Evolutionary conservation across 768 basidiomycete genomes (phyloP).

Genomic region (Gyrodon lividus): DNA sequence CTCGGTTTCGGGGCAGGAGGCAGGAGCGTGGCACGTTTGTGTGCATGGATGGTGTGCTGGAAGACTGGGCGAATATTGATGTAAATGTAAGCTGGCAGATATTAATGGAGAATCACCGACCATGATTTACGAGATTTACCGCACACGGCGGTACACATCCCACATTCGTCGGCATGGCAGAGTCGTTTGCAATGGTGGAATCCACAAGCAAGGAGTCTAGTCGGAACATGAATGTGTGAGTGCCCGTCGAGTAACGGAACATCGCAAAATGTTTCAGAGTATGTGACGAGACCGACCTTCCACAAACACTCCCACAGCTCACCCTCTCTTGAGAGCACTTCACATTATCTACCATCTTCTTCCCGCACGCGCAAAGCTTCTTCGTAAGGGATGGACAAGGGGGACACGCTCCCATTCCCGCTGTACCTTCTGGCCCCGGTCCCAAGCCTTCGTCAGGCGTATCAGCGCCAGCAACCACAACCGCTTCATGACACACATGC

Average conservation of each 20-base stretch:
- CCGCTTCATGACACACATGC: slow-evolving; percentile 83
- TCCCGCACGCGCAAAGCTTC: slow-evolving; percentile 87
- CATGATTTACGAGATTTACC: slow-evolving; percentile 87
- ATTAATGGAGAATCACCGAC: slow-evolving; percentile 37
- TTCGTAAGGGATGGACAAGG: slow-evolving; percentile 81
- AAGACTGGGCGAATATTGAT: slow-evolving; percentile 39
- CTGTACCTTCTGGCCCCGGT: background rate
- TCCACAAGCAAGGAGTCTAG: slow-evolving; percentile 73
- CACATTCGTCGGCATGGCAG: slow-evolving; percentile 86
- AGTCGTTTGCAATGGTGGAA: slow-evolving; percentile 82
- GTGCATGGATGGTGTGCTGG: slow-evolving; percentile 76
- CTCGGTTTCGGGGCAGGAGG: slow-evolving; percentile 75
- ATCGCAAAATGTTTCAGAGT: background rate
- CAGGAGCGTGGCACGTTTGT: slow-evolving; percentile 83
- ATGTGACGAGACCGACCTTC: slow-evolving; percentile 48
- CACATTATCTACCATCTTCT: slow-evolving; percentile 75
- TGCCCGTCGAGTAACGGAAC: background rate
- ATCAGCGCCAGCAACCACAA: slow-evolving; percentile 29
- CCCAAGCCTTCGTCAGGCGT: slow-evolving; percentile 25
- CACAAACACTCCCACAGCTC: slow-evolving; percentile 81
- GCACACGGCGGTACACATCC: slow-evolving; percentile 71
- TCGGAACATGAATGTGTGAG: background rate
- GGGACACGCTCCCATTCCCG: slow-evolving; percentile 53
- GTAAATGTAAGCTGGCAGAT: background rate
- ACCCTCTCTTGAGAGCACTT: slow-evolving; percentile 80